These are phyloP conservation scores for Pyricularia pennisetigena DNA, from an alignment of 2,329 filamentous ascomycete genomes.

Conservation along the genomic window DNA sequence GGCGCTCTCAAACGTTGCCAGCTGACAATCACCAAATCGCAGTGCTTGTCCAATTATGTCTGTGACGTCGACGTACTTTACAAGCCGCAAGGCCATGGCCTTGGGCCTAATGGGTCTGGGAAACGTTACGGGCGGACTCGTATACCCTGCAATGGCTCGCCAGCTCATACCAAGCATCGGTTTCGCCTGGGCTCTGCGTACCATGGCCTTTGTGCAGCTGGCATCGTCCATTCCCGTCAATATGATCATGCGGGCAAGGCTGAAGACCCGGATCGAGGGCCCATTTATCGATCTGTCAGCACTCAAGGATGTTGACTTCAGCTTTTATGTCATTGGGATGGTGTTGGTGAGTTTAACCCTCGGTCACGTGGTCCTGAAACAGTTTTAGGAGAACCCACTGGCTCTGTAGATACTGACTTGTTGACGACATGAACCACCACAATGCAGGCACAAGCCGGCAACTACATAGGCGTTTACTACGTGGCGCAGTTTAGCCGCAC, in stretches of 20 bases:
- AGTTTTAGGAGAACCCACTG: neutral
- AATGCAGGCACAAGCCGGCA: slow-evolving; percentile 12
- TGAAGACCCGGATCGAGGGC: slow-evolving; percentile 23
- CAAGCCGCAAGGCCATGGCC: slow-evolving; percentile 19
- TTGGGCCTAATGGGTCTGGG: slow-evolving; percentile 22
- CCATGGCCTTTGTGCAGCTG: slow-evolving; percentile 29
- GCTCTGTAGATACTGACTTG: neutral
- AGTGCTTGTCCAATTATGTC: slow-evolving; percentile 22
- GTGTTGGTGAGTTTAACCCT: slow-evolving; percentile 24
- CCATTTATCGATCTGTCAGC: slow-evolving; percentile 27
- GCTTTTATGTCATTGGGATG: slow-evolving; percentile 28
- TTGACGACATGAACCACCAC: neutral
- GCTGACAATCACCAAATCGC: neutral
- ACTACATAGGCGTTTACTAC: slow-evolving; percentile 37
- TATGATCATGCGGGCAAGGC: slow-evolving; percentile 22
- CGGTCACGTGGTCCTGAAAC: too few relatives aligned
- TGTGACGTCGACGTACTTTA: slow-evolving; percentile 27
- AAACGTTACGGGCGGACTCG: slow-evolving; percentile 23
- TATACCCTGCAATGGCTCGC: slow-evolving; percentile 27
- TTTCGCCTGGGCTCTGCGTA: slow-evolving; percentile 26
- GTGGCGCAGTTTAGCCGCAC: slow-evolving; percentile 24
- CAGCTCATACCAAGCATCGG: slow-evolving; percentile 23
- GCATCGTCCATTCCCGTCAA: slow-evolving; percentile 17
- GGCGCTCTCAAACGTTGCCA: neutral
- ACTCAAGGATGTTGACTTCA: slow-evolving; percentile 27